phyloP scores from a whole-genome alignment of 805 yeast species.

The Groenewaldozyma salmanticensis region DNA sequence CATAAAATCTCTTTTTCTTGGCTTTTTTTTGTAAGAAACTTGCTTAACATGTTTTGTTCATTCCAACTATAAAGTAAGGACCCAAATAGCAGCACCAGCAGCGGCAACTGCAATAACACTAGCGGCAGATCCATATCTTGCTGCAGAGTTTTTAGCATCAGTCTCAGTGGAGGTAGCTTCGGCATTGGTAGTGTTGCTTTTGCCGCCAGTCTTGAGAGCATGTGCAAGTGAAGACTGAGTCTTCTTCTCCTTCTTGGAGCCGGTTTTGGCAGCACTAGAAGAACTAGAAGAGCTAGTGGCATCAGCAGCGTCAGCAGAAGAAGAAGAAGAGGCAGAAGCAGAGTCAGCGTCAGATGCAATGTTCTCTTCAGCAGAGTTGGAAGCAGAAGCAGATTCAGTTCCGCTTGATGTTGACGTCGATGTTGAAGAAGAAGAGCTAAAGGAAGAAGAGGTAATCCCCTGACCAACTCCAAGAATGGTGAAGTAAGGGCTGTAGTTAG shows the following conservation, averaged over 20 bases:
- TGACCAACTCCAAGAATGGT: slow-evolving; percentile 18
- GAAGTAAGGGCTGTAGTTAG: slow-evolving; percentile 21
- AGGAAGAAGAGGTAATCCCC: slow-evolving; percentile 12
- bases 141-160: background rate
- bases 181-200: background rate
- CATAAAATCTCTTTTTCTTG: background rate
- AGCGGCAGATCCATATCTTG: too few relatives aligned
- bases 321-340: background rate
- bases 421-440: slow-evolving; percentile 5
- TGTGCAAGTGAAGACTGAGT: background rate
- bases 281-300: slow-evolving; percentile 1
- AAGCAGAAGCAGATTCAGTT: slow-evolving; percentile 8
- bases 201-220: background rate
- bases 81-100: slow-evolving; percentile 3
- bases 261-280: slow-evolving; percentile 1
- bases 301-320: slow-evolving; percentile 2
- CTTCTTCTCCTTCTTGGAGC: background rate
- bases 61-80: background rate
- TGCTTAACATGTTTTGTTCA: background rate
- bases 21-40: background rate
- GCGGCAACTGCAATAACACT: slow-evolving; percentile 7
- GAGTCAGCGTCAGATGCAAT: background rate
- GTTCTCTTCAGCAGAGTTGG: slow-evolving; percentile 6
- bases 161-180: slow-evolving; percentile 1
- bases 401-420: slow-evolving; percentile 2